These are phyloP conservation scores for Globisporangium uncinulatum DNA, from an alignment of 352 stramenopile genomes.

Conservation along the genomic window DNA sequence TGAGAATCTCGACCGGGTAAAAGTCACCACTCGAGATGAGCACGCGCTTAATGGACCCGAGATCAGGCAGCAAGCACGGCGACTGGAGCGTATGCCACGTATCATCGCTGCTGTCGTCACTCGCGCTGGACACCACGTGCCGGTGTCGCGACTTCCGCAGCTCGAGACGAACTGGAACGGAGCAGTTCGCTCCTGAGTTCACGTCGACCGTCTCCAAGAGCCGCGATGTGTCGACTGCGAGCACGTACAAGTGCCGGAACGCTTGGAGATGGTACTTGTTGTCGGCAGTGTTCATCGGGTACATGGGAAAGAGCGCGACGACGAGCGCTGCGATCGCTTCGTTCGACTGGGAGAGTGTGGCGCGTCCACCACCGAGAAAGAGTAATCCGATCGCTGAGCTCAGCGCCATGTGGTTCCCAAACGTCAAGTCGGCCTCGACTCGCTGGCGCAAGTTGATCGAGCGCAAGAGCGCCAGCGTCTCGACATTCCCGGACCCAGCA, in stretches of 20 bases:
- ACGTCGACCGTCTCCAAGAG: conserved; percentile 76
- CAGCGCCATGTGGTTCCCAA: conserved; percentile 95
- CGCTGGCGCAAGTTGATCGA: conserved; percentile 73
- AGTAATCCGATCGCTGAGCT: conserved; percentile 94
- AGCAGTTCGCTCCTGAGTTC: conserved; percentile 37
- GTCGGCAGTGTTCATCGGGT: conserved; percentile 89
- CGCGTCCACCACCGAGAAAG: conserved; percentile 93
- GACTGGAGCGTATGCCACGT: conserved; percentile 33
- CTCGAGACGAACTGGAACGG: conserved; percentile 41
- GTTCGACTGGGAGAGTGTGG: conserved; percentile 85
- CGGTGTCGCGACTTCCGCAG: conserved; percentile 11
- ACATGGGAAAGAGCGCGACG: conserved; percentile 93
- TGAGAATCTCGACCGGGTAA: conserved; percentile 67
- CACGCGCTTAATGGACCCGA: conserved; percentile 50
- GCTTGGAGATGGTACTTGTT: conserved; percentile 91
- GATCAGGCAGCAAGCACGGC: conserved; percentile 67
- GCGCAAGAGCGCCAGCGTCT: conserved; percentile 91
- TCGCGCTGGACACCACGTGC: background rate
- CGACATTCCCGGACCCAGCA: conserved; percentile 93
- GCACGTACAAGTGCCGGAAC: conserved; percentile 90
- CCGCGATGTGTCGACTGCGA: conserved; percentile 71
- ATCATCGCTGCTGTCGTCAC: background rate
- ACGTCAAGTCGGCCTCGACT: conserved; percentile 83
- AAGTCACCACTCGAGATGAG: conserved; percentile 38
- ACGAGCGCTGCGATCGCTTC: conserved; percentile 94